phyloP scores from a whole-genome alignment of 2,329 filamentous ascomycete species.

The Didymellaceae sp. region DNA sequence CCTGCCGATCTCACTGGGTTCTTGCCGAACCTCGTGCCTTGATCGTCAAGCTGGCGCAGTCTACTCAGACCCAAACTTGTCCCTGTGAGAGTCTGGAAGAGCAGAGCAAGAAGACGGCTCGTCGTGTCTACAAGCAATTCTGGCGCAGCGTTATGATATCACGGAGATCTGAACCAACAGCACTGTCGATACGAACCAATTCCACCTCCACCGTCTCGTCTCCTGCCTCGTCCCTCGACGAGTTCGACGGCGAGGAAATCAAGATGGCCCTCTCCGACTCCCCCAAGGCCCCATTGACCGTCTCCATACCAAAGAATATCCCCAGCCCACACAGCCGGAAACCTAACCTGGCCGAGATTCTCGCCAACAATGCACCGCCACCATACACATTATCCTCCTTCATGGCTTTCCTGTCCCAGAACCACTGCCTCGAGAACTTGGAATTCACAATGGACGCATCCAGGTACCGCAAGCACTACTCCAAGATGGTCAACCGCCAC shows the following conservation, averaged over 20 bases:
- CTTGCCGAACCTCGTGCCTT: conserved; percentile 43
- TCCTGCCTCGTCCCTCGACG: conserved; percentile 39
- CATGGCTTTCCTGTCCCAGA: conserved; percentile 95
- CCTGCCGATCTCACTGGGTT: conserved; percentile 37
- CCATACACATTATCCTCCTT: conserved; percentile 93
- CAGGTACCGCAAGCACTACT: conserved; percentile 75
- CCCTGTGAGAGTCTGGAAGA: conserved; percentile 44
- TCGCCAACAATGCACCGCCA: conserved; percentile 82
- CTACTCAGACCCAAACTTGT: conserved; percentile 40
- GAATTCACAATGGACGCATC: conserved; percentile 97
- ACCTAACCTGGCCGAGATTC: conserved; percentile 84
- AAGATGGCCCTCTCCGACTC: conserved; percentile 58
- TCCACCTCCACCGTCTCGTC: conserved; percentile 46
- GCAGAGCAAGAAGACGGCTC: conserved; percentile 41
- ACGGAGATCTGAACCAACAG: conserved; percentile 36
- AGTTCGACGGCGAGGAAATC: conserved; percentile 55
- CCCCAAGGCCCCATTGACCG: conserved; percentile 55
- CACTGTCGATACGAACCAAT: conserved; percentile 42
- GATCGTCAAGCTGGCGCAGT: conserved; percentile 49
- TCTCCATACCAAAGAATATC: conserved; percentile 55
- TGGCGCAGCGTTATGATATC: conserved; percentile 49
- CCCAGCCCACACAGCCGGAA: conserved; percentile 61
- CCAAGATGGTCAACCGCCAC: conserved; percentile 62
- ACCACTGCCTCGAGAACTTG: conserved; percentile 94
- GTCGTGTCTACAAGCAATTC: conserved; percentile 46